Conservation (phyloP, 2,329 filamentous ascomycete genomes). For the Leptographium wingfieldii region DNA sequence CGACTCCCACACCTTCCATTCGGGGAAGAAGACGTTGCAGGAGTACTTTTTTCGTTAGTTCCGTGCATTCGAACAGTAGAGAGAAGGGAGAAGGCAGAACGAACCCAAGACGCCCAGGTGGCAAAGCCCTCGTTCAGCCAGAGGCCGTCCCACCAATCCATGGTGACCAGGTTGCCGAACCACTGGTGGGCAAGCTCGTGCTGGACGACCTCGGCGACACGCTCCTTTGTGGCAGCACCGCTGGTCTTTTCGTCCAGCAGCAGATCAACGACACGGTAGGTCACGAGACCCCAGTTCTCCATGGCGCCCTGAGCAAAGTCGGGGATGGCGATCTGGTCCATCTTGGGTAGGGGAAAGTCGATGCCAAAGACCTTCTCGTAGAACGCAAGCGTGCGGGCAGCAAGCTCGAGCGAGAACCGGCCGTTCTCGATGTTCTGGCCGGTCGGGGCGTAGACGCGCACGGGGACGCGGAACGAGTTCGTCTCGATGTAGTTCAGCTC, state of each 20-base stretch:
- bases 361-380: conserved; percentile 92
- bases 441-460: conserved; percentile 86
- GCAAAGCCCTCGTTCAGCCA: conserved; percentile 90
- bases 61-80: neutral
- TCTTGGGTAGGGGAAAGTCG: conserved; percentile 78
- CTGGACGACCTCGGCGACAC: conserved; percentile 89
- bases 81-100: conserved; percentile 1
- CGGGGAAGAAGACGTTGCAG: conserved; percentile 88
- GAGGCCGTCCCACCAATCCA: conserved; percentile 89
- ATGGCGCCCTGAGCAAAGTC: conserved; percentile 94
- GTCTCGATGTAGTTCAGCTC: conserved; percentile 92
- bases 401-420: conserved; percentile 79
- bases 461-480: conserved; percentile 78
- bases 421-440: conserved; percentile 86
- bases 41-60: conserved; percentile 49
- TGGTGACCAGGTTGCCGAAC: conserved; percentile 85
- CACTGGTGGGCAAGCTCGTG: conserved; percentile 91
- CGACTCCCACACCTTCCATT: conserved; percentile 96
- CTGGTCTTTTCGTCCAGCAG: conserved; percentile 86
- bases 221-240: conserved; percentile 79
- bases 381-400: conserved; percentile 78
- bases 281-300: conserved; percentile 97
- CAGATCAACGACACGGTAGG: conserved; percentile 84
- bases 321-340: conserved; percentile 93
- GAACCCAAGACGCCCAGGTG: conserved; percentile 61